Conservation (phyloP, 306 rosid genomes). For the Corylus avellana region DNA sequence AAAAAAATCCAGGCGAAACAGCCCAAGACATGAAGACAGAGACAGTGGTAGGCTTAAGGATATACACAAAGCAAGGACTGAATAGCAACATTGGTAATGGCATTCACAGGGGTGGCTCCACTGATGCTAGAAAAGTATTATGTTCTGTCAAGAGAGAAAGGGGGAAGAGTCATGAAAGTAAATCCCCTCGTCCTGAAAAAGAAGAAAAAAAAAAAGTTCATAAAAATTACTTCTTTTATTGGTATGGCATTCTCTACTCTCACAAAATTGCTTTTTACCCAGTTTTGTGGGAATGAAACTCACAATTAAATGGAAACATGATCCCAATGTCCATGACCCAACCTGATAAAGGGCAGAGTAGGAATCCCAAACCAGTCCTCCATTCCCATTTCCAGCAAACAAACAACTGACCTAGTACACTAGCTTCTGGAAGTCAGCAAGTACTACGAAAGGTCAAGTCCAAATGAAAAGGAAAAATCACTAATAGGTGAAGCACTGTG, state of each 20-base stretch:
- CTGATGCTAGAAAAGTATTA: not conserved
- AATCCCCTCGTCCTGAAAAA: not conserved
- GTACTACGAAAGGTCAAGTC: not conserved
- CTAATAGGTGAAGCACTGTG: not conserved
- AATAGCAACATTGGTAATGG: not conserved
- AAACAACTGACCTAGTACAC: not conserved
- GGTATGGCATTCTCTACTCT: not conserved
- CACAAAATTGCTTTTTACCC: not conserved
- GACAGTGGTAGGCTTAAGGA: not conserved
- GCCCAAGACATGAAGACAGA: not conserved
- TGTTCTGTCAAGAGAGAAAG: not conserved
- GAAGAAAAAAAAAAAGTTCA: not conserved
- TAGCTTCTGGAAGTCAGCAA: not conserved
- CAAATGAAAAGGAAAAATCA: not conserved
- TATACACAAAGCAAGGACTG: not conserved
- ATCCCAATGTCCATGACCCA: not conserved
- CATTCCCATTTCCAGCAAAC: not conserved
- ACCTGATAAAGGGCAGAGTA: not conserved
- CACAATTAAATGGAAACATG: not conserved
- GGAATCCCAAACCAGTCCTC: not conserved
- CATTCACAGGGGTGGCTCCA: not conserved
- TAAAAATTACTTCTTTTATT: not conserved
- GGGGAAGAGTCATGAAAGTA: not conserved
- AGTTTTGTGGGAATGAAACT: not conserved
- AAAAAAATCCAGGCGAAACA: not conserved